Evolutionary conservation across 129 eudicot genomes (phyloP), one percentile per base, ranked within the genome.

Genomic region (Helianthus tuberosus): DNA sequence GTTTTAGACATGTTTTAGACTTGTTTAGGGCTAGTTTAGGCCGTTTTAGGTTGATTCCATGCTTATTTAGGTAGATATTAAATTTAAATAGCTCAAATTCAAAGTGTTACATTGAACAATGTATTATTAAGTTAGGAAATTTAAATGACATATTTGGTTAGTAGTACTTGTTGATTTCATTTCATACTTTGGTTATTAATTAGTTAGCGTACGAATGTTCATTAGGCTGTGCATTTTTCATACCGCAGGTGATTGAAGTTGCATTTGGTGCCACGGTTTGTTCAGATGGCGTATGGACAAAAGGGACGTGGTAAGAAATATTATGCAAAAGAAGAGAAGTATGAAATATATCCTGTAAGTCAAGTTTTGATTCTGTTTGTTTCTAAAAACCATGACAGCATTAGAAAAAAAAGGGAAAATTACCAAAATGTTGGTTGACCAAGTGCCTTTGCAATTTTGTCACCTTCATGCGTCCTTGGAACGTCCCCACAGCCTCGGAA

Each of bases 301-400:
- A 48, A 70, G 69, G 81, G 81, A 17, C 71, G 64, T 77, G 70
- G 70, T 76, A 39, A 49, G 17, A 36, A 5, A 65, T n/a, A 14
- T 48, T 17, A 1, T 69, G 75, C 70, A 17, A 77, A 59, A 68
- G 64, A 77, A 77, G 81, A 68, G 10, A 38, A 36, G 14, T 77
- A 27, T 16, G 75, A 68, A 47, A 2, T 77, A 14, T 77, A 69
- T 68, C 81, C 81, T 69, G 81, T 77, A 60, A 77, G 81, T 58
- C 12, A 47, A 35, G 11, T 41, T 72, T 72, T 61, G 20, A 29
- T 13, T 61, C 0, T 35, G 66, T 27, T 57, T 59, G 11, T n/a
- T 49, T 14, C 25, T 53, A 16, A 53, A 53, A 23, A 57, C 41
- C 65, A 59, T 59, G n/a, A 57, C 8, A 57, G 63, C 63, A 23